Evolutionary conservation across 1,284 basidiomycete genomes (phyloP).

Genomic region (Agaricales sp.): DNA sequence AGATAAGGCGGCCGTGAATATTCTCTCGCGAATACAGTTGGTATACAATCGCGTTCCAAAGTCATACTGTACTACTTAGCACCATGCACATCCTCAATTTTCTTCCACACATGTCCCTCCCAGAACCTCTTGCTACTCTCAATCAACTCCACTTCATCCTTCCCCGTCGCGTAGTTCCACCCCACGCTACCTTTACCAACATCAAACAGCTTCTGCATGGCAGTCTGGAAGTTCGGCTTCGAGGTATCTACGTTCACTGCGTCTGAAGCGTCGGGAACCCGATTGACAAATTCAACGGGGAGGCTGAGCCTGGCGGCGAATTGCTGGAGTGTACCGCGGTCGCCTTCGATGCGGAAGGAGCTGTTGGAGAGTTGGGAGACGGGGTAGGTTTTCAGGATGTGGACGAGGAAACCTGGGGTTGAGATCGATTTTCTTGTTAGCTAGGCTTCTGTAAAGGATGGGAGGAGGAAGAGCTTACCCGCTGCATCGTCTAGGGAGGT

Average conservation of each 20-base stretch:
- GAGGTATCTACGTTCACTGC: neutral
- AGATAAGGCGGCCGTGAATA: no score
- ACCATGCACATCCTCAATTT: neutral
- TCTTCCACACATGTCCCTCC: constrained; percentile 2
- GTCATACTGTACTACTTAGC: neutral
- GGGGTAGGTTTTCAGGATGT: constrained; percentile 18
- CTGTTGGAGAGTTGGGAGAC: constrained; percentile 15
- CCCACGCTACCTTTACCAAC: constrained; percentile 14
- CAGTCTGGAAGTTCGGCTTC: neutral
- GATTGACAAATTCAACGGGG: constrained; percentile 11
- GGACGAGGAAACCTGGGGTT: constrained; percentile 17
- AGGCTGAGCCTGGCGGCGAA: constrained; percentile 13
- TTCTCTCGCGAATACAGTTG: no score
- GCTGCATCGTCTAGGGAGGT: constrained; percentile 15
- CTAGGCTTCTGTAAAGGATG: neutral
- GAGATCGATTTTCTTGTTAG: neutral
- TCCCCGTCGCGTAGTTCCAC: constrained; percentile 12
- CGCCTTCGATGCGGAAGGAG: constrained; percentile 19
- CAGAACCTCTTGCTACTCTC: neutral
- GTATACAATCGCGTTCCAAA: neutral
- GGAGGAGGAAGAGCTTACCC: constrained; percentile 9
- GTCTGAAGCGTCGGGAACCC: constrained; percentile 8
- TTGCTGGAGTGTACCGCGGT: constrained; percentile 13
- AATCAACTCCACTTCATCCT: neutral
- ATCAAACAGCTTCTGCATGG: constrained; percentile 7